Evolutionary conservation across 371 early-diverging fungal species (phyloP).

Genomic region (Mucor lusitanicus): DNA sequence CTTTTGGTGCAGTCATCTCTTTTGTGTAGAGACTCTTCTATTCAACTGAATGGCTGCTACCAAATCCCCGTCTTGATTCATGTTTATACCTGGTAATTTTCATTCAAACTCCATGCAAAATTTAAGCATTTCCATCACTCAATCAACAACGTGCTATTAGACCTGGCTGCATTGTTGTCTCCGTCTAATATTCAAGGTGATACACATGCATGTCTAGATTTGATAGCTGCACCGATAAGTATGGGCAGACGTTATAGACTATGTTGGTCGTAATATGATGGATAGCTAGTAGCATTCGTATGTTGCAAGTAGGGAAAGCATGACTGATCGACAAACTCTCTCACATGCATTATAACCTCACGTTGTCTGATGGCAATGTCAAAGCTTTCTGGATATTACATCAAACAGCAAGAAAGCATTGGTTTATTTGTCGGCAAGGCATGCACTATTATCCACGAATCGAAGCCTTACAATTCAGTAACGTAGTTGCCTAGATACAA

Average conservation of each 20-base stretch:
- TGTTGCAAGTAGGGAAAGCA: no score
- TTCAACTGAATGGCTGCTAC: no score
- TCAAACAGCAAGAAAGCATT: no score
- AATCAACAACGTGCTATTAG: background rate
- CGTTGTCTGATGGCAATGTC: no score
- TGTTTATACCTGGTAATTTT: background rate
- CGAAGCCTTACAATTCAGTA: conserved; percentile 13
- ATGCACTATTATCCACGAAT: background rate
- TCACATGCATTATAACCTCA: no score
- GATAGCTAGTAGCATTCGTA: no score
- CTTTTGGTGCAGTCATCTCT: background rate
- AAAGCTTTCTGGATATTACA: no score
- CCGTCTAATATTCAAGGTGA: background rate
- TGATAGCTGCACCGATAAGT: background rate
- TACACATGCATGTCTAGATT: background rate
- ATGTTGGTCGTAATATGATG: no score
- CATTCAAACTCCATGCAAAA: background rate
- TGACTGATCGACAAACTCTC: no score
- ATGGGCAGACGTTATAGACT: no score
- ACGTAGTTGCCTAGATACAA: conserved; percentile 29
- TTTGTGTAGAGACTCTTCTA: no score
- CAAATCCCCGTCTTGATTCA: background rate
- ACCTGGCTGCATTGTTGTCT: background rate
- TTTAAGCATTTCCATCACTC: background rate
- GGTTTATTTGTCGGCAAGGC: no score